Evolutionary conservation across 179 eudicot species (phyloP).

Genomic region (Carnegiea gigantea): DNA sequence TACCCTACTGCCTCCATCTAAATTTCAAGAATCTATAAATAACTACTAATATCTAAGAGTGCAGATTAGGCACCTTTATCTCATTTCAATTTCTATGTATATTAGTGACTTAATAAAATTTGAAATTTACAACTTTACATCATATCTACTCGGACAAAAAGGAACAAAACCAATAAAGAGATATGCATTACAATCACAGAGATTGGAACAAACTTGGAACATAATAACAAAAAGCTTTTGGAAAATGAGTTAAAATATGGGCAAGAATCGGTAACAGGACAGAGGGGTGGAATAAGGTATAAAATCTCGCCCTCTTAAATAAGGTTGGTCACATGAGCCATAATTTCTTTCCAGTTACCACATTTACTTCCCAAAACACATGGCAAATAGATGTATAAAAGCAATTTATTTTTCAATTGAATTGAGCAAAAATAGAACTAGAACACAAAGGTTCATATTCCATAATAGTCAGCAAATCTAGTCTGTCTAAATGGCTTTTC

Average conservation of each 20-base stretch:
- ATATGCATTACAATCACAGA: not conserved
- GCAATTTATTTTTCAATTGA: not conserved
- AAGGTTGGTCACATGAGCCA: not conserved
- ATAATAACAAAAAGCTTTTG: not conserved
- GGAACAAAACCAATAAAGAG: not conserved
- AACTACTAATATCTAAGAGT: not conserved
- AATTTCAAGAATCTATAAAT: not conserved
- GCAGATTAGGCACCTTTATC: too few species aligned
- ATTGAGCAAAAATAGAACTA: not conserved
- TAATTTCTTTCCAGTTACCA: not conserved
- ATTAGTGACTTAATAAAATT: not conserved
- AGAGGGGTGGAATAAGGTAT: not conserved
- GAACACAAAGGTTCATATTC: not conserved
- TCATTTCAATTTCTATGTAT: too few species aligned
- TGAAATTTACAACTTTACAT: not conserved
- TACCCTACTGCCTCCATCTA: too few species aligned
- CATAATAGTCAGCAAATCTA: not conserved
- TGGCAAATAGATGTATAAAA: not conserved
- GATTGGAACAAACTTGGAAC: not conserved
- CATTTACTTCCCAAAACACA: not conserved
- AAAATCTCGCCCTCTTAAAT: not conserved
- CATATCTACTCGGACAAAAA: not conserved
- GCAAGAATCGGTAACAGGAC: not conserved
- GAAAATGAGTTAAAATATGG: not conserved
- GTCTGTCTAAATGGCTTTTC: not conserved